Evolutionary conservation across 768 basidiomycete species (phyloP).

Genomic region (Lepiota venenata): DNA sequence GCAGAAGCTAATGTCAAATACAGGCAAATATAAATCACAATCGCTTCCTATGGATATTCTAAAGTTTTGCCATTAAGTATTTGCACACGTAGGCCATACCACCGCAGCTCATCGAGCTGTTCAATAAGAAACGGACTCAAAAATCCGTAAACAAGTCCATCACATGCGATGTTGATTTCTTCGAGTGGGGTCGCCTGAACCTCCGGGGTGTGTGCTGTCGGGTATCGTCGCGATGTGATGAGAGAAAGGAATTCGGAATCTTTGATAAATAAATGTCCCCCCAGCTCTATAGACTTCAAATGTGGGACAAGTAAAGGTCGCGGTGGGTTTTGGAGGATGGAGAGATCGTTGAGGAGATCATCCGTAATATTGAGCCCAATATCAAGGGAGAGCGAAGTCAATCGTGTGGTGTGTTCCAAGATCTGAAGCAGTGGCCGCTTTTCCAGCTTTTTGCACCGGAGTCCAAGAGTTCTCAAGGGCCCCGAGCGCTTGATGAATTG

Average conservation of each 20-base stretch:
- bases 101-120: constrained; percentile 7
- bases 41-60: constrained; percentile 9
- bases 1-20: not conserved
- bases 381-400: constrained; percentile 1
- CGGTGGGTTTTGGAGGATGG: not conserved
- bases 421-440: constrained; percentile 1
- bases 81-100: constrained; percentile 2
- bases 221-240: constrained; percentile 6
- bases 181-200: not conserved
- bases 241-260: constrained; percentile 6
- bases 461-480: not conserved
- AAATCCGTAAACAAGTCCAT: constrained; percentile 10
- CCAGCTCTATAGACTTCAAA: constrained; percentile 4
- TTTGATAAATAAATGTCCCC: constrained; percentile 8
- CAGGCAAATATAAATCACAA: not conserved
- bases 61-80: not conserved
- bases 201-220: not conserved
- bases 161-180: constrained; percentile 3
- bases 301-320: not conserved
- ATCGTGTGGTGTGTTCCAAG: not conserved
- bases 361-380: constrained; percentile 3
- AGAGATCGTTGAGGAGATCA: constrained; percentile 2
- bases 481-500: constrained; percentile 3
- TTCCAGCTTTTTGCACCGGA: constrained; percentile 8
- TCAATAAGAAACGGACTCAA: constrained; percentile 8